Base-by-base conservation (phyloP, 2,329 filamentous ascomycete species). In the Seiridium cupressi region DNA sequence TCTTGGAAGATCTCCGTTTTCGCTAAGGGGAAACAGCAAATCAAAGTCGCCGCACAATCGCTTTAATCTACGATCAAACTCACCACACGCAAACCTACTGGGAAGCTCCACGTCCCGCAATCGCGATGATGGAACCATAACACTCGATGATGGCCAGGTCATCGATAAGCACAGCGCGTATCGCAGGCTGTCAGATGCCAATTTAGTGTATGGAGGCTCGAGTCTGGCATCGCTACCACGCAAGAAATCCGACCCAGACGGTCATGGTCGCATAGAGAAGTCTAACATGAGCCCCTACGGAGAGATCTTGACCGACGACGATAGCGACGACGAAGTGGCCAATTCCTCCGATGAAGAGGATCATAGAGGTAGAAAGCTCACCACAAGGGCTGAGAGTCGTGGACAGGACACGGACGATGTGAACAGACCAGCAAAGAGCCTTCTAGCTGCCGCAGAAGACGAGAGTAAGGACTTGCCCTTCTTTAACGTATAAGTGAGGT, bases 381-480 rank as follows among this genome's bases (percentile, higher is more conserved):
- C 76, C 26, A 82, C 79, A 32, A 76, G 82, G 60, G 76, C 74
- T 55, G 80, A 82, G 47, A 76, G 73, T 10, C 74, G 73, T 55
- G 73, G 74, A 38, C 18, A 26, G 18, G 72, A 68, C 48, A 69
- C 74, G 26, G 70, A 74, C 44, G 68, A 67, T 3, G 68, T 70
- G 4, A 74, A 76, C 34, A 71, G 68, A 10, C 70, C 69, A 32
- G 75, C 74, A 32, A 72, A 73, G 42, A 92, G 88, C 68, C 73
- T 93, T 59, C 76, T 93, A 57, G 90, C 89, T 44, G 90, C 89
- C 5, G 88, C 89, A 1, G 89, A 94, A 70, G 89, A 92, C 80
- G 91, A 94, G 72, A 84, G 92, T 91, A 81, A 70, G 89, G 18
- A 26, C 18, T 26, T 26, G 18, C 18, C 18, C 18, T 26, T 26